phyloP scores from a whole-genome alignment of 163 green algal species.

The Chloromonas sp. region DNA sequence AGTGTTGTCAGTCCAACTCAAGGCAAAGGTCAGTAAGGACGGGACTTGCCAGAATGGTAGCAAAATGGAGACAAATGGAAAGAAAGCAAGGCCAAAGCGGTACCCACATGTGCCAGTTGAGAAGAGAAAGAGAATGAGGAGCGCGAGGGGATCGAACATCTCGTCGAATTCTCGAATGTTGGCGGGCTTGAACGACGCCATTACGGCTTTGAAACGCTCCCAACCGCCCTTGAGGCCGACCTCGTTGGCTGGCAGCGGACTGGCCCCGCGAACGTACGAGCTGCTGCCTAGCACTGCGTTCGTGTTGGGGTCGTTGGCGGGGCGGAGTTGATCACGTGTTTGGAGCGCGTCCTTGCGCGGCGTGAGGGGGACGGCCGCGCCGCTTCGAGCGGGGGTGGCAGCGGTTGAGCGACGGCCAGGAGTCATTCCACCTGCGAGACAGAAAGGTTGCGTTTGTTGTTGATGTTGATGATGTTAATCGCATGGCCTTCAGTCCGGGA shows the following conservation, averaged over 20 bases:
- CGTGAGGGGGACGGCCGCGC: not conserved
- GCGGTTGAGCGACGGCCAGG: too few species aligned
- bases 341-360: not conserved
- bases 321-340: not conserved
- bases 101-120: constrained; percentile 5
- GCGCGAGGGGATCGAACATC: constrained; percentile 20
- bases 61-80: not conserved
- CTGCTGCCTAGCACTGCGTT: not conserved
- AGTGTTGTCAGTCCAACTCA: too few species aligned
- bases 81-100: not conserved
- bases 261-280: not conserved
- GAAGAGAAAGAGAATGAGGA: constrained; percentile 17
- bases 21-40: too few species aligned
- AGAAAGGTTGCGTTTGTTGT: too few species aligned
- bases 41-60: too few species aligned
- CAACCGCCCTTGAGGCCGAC: constrained; percentile 4
- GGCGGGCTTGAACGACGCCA: constrained; percentile 14
- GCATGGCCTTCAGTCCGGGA: too few species aligned
- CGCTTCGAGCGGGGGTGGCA: too few species aligned
- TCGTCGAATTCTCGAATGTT: constrained; percentile 32
- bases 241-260: not conserved
- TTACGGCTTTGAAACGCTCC: constrained; percentile 16
- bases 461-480: too few species aligned
- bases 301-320: not conserved
- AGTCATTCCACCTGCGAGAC: too few species aligned